These are phyloP conservation scores for Acanthamoeba quina DNA, from an alignment of 208 protist genomes.

Conservation along the genomic window DNA sequence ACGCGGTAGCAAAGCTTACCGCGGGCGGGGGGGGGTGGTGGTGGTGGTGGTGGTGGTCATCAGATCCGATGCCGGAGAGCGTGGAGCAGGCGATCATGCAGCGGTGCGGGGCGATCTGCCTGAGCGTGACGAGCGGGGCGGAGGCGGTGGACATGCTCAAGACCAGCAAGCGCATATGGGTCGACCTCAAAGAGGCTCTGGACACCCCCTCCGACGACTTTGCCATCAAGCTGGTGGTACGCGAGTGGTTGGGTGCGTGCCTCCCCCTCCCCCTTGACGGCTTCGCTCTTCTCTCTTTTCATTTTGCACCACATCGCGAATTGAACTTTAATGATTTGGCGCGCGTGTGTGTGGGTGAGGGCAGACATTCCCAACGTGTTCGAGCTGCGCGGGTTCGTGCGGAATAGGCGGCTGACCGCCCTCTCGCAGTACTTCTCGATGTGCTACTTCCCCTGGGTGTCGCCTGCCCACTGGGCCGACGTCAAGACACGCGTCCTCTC, in stretches of 20 bases:
- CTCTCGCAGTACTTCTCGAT: slow-evolving; percentile 53
- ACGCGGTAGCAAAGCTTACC: no score
- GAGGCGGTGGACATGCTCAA: slow-evolving; percentile 39
- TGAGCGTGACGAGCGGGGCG: slow-evolving; percentile 39
- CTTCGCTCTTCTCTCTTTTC: neutral
- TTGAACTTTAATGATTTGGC: neutral
- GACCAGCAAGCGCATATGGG: slow-evolving; percentile 43
- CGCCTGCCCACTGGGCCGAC: neutral
- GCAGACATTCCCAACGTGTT: slow-evolving; percentile 41
- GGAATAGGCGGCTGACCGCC: neutral
- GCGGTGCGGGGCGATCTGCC: slow-evolving; percentile 21
- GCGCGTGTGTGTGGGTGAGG: neutral
- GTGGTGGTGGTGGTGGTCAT: no score
- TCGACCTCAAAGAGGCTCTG: slow-evolving; percentile 53
- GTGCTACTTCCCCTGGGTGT: slow-evolving; percentile 59
- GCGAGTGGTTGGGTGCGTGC: slow-evolving; percentile 14
- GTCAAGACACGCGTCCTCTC: slow-evolving; percentile 17
- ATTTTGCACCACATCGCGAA: neutral
- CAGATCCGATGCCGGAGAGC: slow-evolving; percentile 27
- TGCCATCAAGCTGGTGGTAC: slow-evolving; percentile 29
- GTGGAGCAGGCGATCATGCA: slow-evolving; percentile 35
- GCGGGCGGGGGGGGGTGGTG: no score
- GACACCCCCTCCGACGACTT: slow-evolving; percentile 19
- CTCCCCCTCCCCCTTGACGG: neutral
- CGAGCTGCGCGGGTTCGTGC: slow-evolving; percentile 56